These are phyloP conservation scores for Clausena lansium DNA, from an alignment of 345 rosid genomes.

Conservation along the genomic window DNA sequence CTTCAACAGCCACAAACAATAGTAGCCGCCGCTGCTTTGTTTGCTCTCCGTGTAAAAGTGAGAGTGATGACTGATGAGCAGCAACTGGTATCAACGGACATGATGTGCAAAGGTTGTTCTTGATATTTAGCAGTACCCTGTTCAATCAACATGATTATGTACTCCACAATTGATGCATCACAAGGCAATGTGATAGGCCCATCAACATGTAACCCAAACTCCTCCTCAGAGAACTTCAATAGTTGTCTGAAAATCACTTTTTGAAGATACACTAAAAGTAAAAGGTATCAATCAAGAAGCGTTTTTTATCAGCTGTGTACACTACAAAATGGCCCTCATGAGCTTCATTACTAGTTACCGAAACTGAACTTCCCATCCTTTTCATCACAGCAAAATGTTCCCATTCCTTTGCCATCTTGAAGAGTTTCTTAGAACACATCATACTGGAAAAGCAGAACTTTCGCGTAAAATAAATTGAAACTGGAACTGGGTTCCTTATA, in stretches of 20 bases:
- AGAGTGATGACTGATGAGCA: background rate
- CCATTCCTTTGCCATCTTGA: background rate
- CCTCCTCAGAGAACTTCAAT: constrained; percentile 3
- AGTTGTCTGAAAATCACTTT: background rate
- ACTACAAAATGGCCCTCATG: background rate
- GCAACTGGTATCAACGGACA: background rate
- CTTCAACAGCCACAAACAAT: background rate
- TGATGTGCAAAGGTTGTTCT: constrained; percentile 10
- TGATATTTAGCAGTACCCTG: background rate
- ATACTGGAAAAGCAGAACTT: background rate
- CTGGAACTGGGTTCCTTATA: no score
- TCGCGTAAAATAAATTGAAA: no score
- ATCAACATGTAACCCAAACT: background rate
- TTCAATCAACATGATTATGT: background rate
- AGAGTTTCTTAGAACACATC: no score
- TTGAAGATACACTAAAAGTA: background rate
- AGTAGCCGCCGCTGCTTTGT: background rate
- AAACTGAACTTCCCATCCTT: background rate
- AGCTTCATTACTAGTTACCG: no score
- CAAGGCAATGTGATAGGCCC: constrained; percentile 15
- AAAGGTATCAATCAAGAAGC: background rate
- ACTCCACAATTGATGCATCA: constrained; percentile 12
- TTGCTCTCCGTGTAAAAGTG: background rate
- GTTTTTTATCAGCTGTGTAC: background rate
- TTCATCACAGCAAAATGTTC: background rate